A percentile compares a stretch with the other conserved stretches of the same genome.
Conservation (phyloP, 1,284 basidiomycete genomes). For the Ganoderma lingzhi region DNA sequence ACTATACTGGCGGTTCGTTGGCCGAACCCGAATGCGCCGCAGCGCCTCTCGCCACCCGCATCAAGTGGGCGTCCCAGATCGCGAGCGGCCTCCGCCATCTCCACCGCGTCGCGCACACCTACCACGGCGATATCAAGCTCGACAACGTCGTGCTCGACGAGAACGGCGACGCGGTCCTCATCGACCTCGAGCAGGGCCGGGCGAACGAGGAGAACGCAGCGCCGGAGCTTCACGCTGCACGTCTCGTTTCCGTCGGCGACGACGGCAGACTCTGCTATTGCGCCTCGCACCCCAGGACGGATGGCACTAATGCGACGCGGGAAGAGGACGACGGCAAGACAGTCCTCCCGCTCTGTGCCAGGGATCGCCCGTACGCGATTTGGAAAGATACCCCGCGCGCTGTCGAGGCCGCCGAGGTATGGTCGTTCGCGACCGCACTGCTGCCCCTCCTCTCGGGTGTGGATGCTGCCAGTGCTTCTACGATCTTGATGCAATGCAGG, state of each 20-base stretch:
- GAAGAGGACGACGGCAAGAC: background rate
- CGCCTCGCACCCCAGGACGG: no score
- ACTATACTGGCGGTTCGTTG: background rate
- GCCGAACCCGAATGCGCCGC: background rate
- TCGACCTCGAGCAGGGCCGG: slow-evolving; percentile 21
- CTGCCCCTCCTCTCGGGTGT: background rate
- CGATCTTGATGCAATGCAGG: slow-evolving; percentile 2
- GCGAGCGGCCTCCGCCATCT: slow-evolving; percentile 8
- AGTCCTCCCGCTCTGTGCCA: background rate
- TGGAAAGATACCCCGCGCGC: slow-evolving; percentile 13
- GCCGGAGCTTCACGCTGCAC: slow-evolving; percentile 13
- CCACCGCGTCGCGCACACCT: slow-evolving; percentile 13
- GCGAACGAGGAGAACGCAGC: slow-evolving; percentile 17
- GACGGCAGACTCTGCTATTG: slow-evolving; percentile 8
- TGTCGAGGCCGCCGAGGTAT: slow-evolving; percentile 18
- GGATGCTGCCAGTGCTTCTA: background rate
- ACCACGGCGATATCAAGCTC: slow-evolving; percentile 21
- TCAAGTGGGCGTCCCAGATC: slow-evolving; percentile 12
- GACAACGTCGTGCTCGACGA: slow-evolving; percentile 20
- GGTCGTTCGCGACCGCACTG: slow-evolving; percentile 13
- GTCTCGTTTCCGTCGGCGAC: background rate
- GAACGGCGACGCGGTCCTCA: slow-evolving; percentile 14
- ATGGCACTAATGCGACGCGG: background rate
- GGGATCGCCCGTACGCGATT: slow-evolving; percentile 9
- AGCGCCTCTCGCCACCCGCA: background rate